Evolutionary conservation across 2,329 filamentous ascomycete species (phyloP), one percentile per base, ranked within the genome.

Genomic region (Bipolaris cookei): DNA sequence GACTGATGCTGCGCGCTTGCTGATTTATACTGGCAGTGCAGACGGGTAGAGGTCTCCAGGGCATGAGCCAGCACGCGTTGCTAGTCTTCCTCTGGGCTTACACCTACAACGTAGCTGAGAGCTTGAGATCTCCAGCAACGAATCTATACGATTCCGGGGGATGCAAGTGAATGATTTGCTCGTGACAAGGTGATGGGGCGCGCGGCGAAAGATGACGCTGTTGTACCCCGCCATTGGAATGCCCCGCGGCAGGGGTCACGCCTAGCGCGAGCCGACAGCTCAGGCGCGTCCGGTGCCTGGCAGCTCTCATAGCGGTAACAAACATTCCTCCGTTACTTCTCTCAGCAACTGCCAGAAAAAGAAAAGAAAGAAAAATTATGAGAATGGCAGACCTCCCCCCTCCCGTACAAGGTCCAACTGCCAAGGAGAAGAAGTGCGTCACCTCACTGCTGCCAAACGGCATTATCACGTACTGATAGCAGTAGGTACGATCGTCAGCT

Each of bases 401-500:
- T 41, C 70, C 73, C 4, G 70, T 78, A n/a, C 76, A 78, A 45
- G 76, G 76, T 6, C 76, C 76, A 5, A 76, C 75, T 7, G 75
- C 76, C 6, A 79, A 79, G 56, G 76, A 89, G 75, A 85, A 84
- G 71, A 81, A 86, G 76, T 76, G 1, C n/a, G 16, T 45, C 28
- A 4, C 30, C 42, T 45, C 25, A 20, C 4, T 32, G n/a, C 28
- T 30, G 25, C 16, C 7, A 10, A 30, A 14, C n/a, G 13, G 28
- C 16, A 6, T 11, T 5, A 25, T 3, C 28, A 30, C 20, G 16
- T 30, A 45, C 64, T 74, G 63, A 81, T 66, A 56, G 91, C 73
- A n/a, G 25, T 55, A 76, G 74, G 60, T 99, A 99, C 79, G 95
- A 99, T 76, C 88, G 95, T 51, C 95, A 99, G 78, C 87, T 99